Base-by-base conservation (phyloP, 116 monocot genomes). In the Posidonia oceanica region DNA sequence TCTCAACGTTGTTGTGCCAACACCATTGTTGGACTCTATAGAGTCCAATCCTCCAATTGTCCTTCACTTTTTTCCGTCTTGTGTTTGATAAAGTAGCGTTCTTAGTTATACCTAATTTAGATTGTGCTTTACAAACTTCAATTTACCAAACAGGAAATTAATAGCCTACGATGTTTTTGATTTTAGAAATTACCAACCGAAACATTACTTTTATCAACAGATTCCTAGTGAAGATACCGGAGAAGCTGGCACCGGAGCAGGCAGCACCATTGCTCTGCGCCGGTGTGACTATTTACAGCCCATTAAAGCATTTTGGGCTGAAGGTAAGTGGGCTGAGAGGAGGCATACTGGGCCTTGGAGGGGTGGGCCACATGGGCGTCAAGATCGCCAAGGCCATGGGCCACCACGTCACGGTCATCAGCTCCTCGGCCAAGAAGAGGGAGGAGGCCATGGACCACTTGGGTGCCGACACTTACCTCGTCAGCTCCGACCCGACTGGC, bases 311-410 rank as follows among this genome's bases (percentile, higher is more conserved):
- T 72, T 86, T 81, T 62, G 82, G 81, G 14, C 85, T 89, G 23
- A 81, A 29, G 40, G 10, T 0, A 3, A 36, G 63, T 2, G 85
- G 88, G 4, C 79, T 87, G 3, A 71, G 70, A 14, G 92, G 79
- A 6, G 96, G 71, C 5, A 77, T 96, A 14, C 65, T 92, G 14
- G 96, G 96, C 7, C 85, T 96, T 0, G 96, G 96, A 2, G 96
- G 96, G 0, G 89, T 96, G 5, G 96, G 96, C 13, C 96, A 96
- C 71, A 86, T 96, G 83, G 98, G 86, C 0, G 93, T 93, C 39
- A 84, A 87, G 77, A 75, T 98, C 6, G 98, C 90, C 63, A 98
- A 98, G 73, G 90, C 98, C 23, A 83, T 98, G 87, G 98, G 86
- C 40, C 93, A 90, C 78, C 84, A 93, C 37, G 83, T 98, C 22